These are phyloP conservation scores for Leersia perrieri DNA, from an alignment of 176 grass and related monocot genomes.

Conservation along the genomic window DNA sequence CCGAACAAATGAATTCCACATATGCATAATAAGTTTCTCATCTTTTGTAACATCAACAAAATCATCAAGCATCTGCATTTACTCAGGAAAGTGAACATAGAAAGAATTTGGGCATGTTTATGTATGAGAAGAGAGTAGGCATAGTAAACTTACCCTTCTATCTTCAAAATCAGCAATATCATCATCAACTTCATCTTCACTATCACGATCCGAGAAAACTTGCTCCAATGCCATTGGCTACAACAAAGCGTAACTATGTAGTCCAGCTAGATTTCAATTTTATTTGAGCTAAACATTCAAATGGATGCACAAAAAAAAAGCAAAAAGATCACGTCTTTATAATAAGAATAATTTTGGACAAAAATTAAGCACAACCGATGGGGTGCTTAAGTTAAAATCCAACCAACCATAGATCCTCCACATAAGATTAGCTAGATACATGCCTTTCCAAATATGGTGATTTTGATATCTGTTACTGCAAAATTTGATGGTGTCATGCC, in stretches of 20 bases:
- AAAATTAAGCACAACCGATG: not conserved
- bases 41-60: conserved; percentile 97
- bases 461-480: not conserved
- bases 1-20: conserved; percentile 99
- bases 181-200: conserved; percentile 98
- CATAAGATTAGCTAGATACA: not conserved
- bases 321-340: not conserved
- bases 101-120: conserved; percentile 12
- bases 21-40: conserved; percentile 97
- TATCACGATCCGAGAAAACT: conserved; percentile 89
- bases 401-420: not conserved
- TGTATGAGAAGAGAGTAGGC: not conserved
- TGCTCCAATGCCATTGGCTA: conserved; percentile 95
- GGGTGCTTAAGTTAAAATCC: not conserved
- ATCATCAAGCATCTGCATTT: conserved; percentile 96
- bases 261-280: conserved; percentile 27
- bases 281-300: conserved; percentile 13
- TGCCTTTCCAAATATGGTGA: not conserved
- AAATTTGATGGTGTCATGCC: not conserved
- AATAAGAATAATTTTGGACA: not conserved
- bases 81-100: not conserved
- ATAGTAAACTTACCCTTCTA: conserved; percentile 70
- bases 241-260: conserved; percentile 32
- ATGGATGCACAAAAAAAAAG: not conserved
- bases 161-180: conserved; percentile 95